These are phyloP conservation scores for Yamadazyma siamensis DNA, from an alignment of 1,139 yeast species.

Conservation along the genomic window DNA sequence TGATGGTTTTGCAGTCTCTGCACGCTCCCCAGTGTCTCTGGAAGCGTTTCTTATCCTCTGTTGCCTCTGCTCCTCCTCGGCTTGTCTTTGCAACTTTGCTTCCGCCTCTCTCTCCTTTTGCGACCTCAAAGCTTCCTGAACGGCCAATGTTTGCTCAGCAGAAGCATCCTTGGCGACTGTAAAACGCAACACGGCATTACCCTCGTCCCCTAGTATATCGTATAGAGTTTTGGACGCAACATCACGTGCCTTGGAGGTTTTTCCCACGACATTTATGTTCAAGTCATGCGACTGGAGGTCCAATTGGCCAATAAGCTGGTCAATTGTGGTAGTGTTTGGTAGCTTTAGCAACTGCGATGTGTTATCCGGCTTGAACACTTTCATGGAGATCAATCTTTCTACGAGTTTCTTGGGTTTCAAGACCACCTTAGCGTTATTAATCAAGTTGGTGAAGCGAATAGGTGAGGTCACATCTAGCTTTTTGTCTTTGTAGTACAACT, in stretches of 20 bases:
- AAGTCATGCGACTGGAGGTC: conserved; percentile 4
- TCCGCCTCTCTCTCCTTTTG: conserved; percentile 6
- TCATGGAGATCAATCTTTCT: conserved; percentile 7
- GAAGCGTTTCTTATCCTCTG: no score
- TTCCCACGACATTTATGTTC: conserved; percentile 8
- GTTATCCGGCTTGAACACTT: conserved; percentile 9
- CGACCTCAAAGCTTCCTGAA: conserved; percentile 9
- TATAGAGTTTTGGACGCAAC: conserved; percentile 3
- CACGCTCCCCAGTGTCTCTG: no score
- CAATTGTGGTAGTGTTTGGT: conserved; percentile 7
- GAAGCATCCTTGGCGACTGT: conserved; percentile 9
- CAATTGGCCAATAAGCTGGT: conserved; percentile 1
- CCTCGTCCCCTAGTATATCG: conserved; percentile 10
- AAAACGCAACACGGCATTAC: conserved; percentile 13
- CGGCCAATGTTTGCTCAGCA: conserved; percentile 11
- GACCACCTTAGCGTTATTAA: conserved; percentile 30
- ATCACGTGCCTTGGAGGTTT: conserved; percentile 3
- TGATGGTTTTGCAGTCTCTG: no score
- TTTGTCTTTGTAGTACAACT: conserved; percentile 26
- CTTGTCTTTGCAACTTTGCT: background rate
- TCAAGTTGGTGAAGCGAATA: conserved; percentile 29
- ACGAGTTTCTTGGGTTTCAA: conserved; percentile 19
- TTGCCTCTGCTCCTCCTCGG: conserved; percentile 4
- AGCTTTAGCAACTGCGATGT: conserved; percentile 7
- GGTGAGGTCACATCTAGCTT: conserved; percentile 31